Evolutionary conservation across 495 filamentous ascomycete genomes (phyloP), one percentile per base, ranked within the genome.

Genomic region (Annulohypoxylon nitens): DNA sequence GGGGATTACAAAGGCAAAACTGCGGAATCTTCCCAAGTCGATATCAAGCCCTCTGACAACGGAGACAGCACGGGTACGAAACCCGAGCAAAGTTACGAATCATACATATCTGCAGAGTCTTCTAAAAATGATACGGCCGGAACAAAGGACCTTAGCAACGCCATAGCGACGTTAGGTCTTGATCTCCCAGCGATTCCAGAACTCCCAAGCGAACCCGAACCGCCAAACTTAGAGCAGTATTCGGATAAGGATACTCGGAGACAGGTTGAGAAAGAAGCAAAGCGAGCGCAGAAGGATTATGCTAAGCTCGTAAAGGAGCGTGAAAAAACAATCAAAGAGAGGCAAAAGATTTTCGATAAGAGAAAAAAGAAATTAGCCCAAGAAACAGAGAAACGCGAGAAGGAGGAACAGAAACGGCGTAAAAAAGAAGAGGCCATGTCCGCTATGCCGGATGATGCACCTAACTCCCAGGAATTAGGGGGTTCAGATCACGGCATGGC

Each of bases 181-280:
- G 50, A 77, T 48, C 80, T 87, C 10, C 82, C 84, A 10, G 69
- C 78, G 1, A 80, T 87, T n/a, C 84, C 86, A 10, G 71, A 77
- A 30, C 63, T 82, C 9, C 87, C 83, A 51, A 20, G 66, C 2
- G 79, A 81, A 12, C 86, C 86, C 0, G 71, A 78, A 12, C 62
- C 76, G 1, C 81, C 88, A 4, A 83, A 92, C 75, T 70, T 88
- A 2, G 80, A 82, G 26, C 76, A 78, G 55, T 88, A 87, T 68
- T 75, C 81, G 1, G 88, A 92, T 77, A 90, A 90, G 68, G 86
- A 88, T 18, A 77, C 85, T 20, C 88, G 88, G 14, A 93, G 91
- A 74, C 82, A 87, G 36, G 91, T 88, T 3, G 87, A 91, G 74
- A 90, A 88, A 67, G 87, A 91, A 64, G 86, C 89, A 57, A 85